Base-by-base conservation (phyloP, 2,329 filamentous ascomycete species). In the Verticillium isaacii region DNA sequence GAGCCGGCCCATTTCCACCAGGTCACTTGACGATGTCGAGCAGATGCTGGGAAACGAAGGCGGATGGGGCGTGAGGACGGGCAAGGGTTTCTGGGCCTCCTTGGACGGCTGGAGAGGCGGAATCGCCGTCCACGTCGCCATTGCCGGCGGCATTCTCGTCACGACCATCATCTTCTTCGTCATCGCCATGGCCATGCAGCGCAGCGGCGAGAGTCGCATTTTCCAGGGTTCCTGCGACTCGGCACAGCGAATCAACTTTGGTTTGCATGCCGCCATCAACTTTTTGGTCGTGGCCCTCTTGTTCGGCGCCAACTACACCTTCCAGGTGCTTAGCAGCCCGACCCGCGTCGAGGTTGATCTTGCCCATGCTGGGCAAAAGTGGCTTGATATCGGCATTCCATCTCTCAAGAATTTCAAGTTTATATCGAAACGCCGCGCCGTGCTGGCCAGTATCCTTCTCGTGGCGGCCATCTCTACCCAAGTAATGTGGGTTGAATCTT, bases 371-470 rank as follows among this genome's bases (percentile, higher is more conserved):
- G 72, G 70, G 37, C 75, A 72, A 65, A 72, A 68, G 55, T 85
- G 82, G 82, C 69, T 85, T 58, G 81, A 85, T 63, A 80, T 85
- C 32, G 83, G 83, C 7, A 74, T 85, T 19, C 80, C 82, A 7
- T 84, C 82, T 12, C 58, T 84, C 32, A 76, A 82, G 57, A 85
- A 85, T 65, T 69, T 84, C 2, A 60, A 65, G 14, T 69, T 76
- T 59, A 78, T 85, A 60, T 77, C 78, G 17, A 69, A 68, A n/a
- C 70, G 73, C 15, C 72, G 81, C 61, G 72, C 74, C 25, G 54
- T 74, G 15, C 61, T 83, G 60, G 77, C 77, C 41, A 67, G 70
- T 39, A 63, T 76, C 45, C 67, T 81, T 37, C 68, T 84, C 56
- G 58, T 77, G 32, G 68, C 75, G 61, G 80, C 81, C 57, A 70